phyloP scores from a whole-genome alignment of 2,329 filamentous ascomycete species.

The Pseudogymnoascus sp. region DNA sequence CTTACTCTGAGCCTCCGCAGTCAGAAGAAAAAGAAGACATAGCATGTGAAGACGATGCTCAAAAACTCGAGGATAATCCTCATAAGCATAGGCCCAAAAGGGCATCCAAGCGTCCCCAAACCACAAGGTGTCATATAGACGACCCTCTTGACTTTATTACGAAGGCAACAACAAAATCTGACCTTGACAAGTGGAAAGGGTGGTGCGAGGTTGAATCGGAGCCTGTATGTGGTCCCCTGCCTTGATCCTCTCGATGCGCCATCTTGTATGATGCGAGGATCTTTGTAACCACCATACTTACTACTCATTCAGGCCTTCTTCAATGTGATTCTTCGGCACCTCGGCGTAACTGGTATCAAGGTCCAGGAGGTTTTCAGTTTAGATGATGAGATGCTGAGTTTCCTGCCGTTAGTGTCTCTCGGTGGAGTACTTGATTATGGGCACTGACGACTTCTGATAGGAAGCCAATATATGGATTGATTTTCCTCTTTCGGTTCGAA shows the following conservation, averaged over 20 bases:
- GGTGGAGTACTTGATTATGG: not conserved
- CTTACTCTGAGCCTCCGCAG: not conserved
- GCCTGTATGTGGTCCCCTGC: slow-evolving; percentile 48
- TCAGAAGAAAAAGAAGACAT: not conserved
- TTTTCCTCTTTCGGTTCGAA: slow-evolving; percentile 75
- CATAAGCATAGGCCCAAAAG: slow-evolving; percentile 1
- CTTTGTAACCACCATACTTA: slow-evolving; percentile 11
- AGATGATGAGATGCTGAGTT: slow-evolving; percentile 56
- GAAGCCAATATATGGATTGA: slow-evolving; percentile 72
- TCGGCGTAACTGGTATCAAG: slow-evolving; percentile 66
- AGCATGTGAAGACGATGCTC: not conserved
- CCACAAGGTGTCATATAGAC: not conserved
- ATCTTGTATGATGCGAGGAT: not conserved
- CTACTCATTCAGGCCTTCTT: slow-evolving; percentile 59
- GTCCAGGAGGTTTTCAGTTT: slow-evolving; percentile 70
- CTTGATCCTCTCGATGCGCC: not conserved
- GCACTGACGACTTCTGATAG: slow-evolving; percentile 34
- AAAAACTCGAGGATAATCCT: not conserved
- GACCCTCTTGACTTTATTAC: slow-evolving; percentile 27
- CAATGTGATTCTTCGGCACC: slow-evolving; percentile 71
- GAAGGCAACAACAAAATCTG: slow-evolving; percentile 40
- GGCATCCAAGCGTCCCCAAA: not conserved
- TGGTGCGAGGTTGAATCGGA: slow-evolving; percentile 88
- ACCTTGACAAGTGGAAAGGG: slow-evolving; percentile 57
- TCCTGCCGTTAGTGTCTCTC: slow-evolving; percentile 48